Evolutionary conservation across 78 protist species (phyloP).

Genomic region (Dictyostelium capitatum): DNA sequence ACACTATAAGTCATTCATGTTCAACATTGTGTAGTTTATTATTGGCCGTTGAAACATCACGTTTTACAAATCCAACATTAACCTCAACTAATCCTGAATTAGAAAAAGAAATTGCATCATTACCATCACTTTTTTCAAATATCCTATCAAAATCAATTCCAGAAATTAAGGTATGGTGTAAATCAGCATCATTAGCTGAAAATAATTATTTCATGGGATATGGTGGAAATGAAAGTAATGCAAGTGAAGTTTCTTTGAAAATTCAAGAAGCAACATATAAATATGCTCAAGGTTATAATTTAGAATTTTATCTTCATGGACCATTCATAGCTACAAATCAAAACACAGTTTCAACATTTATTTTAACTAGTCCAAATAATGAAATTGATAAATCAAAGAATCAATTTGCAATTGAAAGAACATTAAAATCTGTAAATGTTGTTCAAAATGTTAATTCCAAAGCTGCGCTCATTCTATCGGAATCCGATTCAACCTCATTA

Average conservation of each 20-base stretch:
- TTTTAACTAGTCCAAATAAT: background rate
- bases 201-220: conserved; percentile 26
- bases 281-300: background rate
- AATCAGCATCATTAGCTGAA: background rate
- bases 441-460: conserved; percentile 11
- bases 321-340: conserved; percentile 35
- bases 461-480: conserved; percentile 5
- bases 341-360: background rate
- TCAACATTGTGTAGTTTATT: conserved; percentile 14
- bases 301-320: conserved; percentile 60
- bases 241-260: conserved; percentile 48
- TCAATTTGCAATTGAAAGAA: background rate
- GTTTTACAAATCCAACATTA: background rate
- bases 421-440: conserved; percentile 4
- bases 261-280: conserved; percentile 47
- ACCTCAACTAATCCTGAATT: background rate
- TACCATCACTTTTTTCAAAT: background rate
- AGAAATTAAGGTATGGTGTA: conserved; percentile 2
- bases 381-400: background rate
- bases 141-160: background rate
- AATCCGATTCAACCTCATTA: background rate
- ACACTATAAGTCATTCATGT: conserved; percentile 34
- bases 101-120: background rate
- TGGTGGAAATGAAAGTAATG: conserved; percentile 26
- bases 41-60: background rate